phyloP scores from a whole-genome alignment of 768 basidiomycete genomes.

The Rickenella mellea region DNA sequence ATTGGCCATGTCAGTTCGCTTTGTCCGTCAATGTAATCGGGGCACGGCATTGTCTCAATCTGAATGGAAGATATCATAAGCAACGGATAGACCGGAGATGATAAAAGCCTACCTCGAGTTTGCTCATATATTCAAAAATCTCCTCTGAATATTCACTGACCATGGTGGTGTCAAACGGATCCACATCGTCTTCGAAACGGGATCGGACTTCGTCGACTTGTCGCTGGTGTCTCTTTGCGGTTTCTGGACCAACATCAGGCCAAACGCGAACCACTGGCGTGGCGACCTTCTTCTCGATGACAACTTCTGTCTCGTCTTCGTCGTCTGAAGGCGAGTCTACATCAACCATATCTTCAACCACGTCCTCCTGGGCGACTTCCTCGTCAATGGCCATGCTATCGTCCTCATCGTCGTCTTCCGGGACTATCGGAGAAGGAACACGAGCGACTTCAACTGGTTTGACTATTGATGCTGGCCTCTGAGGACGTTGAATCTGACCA shows the following conservation, averaged over 20 bases:
- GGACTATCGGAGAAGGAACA: too few species aligned
- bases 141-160: conserved; percentile 98
- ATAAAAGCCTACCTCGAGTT: conserved; percentile 65
- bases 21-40: conserved; percentile 91
- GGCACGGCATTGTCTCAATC: conserved; percentile 83
- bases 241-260: conserved; percentile 66
- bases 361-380: conserved; percentile 32
- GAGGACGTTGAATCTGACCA: conserved; percentile 7
- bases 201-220: conserved; percentile 59
- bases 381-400: conserved; percentile 51
- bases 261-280: conserved; percentile 41
- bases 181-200: conserved; percentile 60
- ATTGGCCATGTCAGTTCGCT: conserved; percentile 88
- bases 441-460: conserved; percentile 30
- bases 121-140: conserved; percentile 92
- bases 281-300: not conserved
- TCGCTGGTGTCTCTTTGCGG: conserved; percentile 43
- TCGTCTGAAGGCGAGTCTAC: conserved; percentile 30
- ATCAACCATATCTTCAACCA: conserved; percentile 57
- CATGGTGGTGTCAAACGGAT: conserved; percentile 84
- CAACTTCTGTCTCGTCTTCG: conserved; percentile 25
- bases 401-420: conserved; percentile 26
- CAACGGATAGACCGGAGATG: conserved; percentile 3
- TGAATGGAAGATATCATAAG: conserved; percentile 23
- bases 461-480: conserved; percentile 19